Base-by-base conservation (phyloP, 192 early-diverging fungal species). In the Coemansia sp. region DNA sequence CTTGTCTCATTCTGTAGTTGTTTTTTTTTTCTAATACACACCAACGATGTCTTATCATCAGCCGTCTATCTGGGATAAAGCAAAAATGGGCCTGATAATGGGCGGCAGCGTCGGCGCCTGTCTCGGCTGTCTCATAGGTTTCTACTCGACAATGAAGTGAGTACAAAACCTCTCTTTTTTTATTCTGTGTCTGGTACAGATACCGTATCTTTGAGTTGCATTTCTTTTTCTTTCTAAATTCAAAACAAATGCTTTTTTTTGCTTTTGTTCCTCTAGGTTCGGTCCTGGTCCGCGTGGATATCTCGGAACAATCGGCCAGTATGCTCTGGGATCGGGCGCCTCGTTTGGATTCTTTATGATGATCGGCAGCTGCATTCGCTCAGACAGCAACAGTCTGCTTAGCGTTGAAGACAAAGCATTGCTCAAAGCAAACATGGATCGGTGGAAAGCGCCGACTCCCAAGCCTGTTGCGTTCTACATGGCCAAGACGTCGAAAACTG, bases 301-400 rank as follows among this genome's bases (percentile, higher is more conserved):
- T 58, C 70, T 93, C 7, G 76, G 85, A 36, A 90, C 84, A 1
- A 84, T 93, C n/a, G 87, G 89, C 3, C 88, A 87, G 68, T 90
- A 88, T 28, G 89, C 91, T 86, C 60, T 89, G 42, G 84, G 87
- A 2, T 90, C 90, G 48, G 90, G 88, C 14, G 89, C 89, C n/a
- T 89, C 87, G 30, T 93, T 93, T 79, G 90, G 89, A 20, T 89
- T 91, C 58, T 93, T 93, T 57, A 91, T 93, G 90, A 83, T 85
- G 84, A 87, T 85, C 38, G 83, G 83, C 45, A 85, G 83, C 67
- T 78, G 76, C 31, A 85, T 85, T 64, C 83, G 83, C 33, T 68
- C 76, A 2, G 76, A 85, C 29, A 75, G 69, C 7, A 58, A 75
- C 51, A 54, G 56, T 22, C 34, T 18, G 60, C 64, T 82, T 30